phyloP scores from a whole-genome alignment of 2,329 filamentous ascomycete genomes.

The Alternaria ventricosa region DNA sequence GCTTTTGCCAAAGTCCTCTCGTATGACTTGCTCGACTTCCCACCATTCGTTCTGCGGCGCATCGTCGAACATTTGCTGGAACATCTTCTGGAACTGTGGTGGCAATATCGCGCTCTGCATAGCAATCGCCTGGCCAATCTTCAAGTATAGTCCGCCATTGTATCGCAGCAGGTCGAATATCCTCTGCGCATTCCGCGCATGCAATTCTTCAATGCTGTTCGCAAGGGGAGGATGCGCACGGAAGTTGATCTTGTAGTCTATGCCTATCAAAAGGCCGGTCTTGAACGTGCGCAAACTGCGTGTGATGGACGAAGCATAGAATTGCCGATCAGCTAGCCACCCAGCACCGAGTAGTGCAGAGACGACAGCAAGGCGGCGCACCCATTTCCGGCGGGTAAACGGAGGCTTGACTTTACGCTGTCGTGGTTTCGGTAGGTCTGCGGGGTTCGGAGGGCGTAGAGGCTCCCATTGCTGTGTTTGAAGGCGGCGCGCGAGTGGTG shows the following conservation, averaged over 20 bases:
- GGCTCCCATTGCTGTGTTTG: constrained; percentile 51
- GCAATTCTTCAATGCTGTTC: constrained; percentile 76
- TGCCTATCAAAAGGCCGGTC: constrained; percentile 77
- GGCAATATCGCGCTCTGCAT: constrained; percentile 97
- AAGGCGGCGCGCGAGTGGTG: constrained; percentile 32
- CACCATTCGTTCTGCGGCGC: constrained; percentile 91
- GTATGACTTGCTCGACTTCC: constrained; percentile 83
- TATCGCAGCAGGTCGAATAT: constrained; percentile 79
- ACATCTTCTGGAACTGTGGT: constrained; percentile 96
- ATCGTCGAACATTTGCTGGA: constrained; percentile 95
- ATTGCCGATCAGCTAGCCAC: constrained; percentile 73
- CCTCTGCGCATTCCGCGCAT: constrained; percentile 81
- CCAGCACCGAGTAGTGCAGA: constrained; percentile 65
- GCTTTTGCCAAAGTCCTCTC: constrained; percentile 82
- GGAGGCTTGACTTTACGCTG: constrained; percentile 71
- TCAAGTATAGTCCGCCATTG: constrained; percentile 94
- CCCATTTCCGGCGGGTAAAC: constrained; percentile 73
- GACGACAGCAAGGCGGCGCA: constrained; percentile 72
- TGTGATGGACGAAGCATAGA: constrained; percentile 79
- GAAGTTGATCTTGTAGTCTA: constrained; percentile 98
- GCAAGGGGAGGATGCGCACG: constrained; percentile 76
- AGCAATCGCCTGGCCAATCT: constrained; percentile 97
- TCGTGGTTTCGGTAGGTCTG: constrained; percentile 67
- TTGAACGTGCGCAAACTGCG: constrained; percentile 84
- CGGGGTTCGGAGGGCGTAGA: constrained; percentile 73